These are phyloP conservation scores for Alternaria conjuncta DNA, from an alignment of 2,329 filamentous ascomycete species.

Conservation along the genomic window DNA sequence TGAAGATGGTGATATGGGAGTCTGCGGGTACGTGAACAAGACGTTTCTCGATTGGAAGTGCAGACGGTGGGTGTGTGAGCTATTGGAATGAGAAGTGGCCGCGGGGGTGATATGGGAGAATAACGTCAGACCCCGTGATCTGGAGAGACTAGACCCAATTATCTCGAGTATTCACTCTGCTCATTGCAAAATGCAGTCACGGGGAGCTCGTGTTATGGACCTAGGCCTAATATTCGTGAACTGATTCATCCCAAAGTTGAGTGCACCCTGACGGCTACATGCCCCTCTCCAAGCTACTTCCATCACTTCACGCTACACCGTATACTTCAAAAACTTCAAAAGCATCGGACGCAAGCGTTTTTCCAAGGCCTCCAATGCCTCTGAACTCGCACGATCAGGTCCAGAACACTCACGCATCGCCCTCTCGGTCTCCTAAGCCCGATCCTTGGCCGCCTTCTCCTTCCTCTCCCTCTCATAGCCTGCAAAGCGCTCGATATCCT, in stretches of 20 bases:
- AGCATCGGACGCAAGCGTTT: neutral
- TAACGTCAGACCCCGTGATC: neutral
- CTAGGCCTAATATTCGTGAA: neutral
- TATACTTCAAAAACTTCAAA: neutral
- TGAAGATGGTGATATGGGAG: no score
- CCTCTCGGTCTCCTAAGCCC: neutral
- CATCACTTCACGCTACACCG: neutral
- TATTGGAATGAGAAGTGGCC: neutral
- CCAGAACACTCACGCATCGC: neutral
- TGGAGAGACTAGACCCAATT: neutral
- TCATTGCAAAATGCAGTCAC: neutral
- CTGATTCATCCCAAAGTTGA: neutral
- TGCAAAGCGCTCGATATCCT: neutral
- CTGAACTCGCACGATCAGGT: neutral
- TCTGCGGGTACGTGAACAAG: no score
- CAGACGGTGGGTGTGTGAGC: neutral
- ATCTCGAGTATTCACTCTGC: neutral
- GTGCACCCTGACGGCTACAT: neutral
- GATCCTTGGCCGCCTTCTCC: neutral
- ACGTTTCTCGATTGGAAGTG: neutral
- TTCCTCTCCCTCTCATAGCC: neutral
- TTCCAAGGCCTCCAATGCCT: neutral
- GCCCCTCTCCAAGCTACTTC: neutral
- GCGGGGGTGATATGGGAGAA: neutral
- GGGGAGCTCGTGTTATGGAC: neutral